phyloP scores from a whole-genome alignment of 352 stramenopile genomes.

The Globisporangium irregulare region DNA sequence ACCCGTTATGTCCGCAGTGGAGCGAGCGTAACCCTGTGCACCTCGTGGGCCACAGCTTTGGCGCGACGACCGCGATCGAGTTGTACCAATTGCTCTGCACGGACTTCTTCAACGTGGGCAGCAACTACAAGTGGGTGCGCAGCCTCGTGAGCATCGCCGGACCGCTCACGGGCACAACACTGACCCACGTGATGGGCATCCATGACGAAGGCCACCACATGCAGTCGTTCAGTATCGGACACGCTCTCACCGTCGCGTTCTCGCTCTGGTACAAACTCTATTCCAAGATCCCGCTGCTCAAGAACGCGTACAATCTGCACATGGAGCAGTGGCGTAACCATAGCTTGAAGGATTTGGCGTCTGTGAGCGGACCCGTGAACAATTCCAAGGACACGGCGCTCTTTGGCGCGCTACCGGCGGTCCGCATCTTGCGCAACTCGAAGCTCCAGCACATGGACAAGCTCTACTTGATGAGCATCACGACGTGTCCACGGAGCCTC shows the following conservation, averaged over 20 bases:
- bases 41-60: constrained; percentile 61
- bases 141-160: constrained; percentile 64
- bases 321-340: constrained; percentile 54
- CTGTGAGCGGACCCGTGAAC: background rate
- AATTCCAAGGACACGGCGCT: constrained; percentile 8
- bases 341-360: background rate
- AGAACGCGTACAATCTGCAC: constrained; percentile 37
- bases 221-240: constrained; percentile 27
- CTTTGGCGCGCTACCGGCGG: background rate
- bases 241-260: constrained; percentile 37
- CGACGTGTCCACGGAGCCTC: constrained; percentile 50
- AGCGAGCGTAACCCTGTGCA: constrained; percentile 50
- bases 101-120: constrained; percentile 57
- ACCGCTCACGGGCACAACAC: constrained; percentile 48
- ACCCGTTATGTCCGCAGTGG: constrained; percentile 36
- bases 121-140: constrained; percentile 45
- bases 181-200: constrained; percentile 52
- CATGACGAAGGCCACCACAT: constrained; percentile 27
- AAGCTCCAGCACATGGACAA: constrained; percentile 56
- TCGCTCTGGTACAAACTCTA: constrained; percentile 42
- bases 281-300: constrained; percentile 36
- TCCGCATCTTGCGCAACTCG: constrained; percentile 43
- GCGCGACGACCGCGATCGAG: constrained; percentile 61
- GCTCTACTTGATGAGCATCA: constrained; percentile 64
- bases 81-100: constrained; percentile 64